A percentile compares a stretch with the other conserved stretches of the same genome.
Evolutionary conservation across 2,329 filamentous ascomycete genomes (phyloP).

Genomic region (Cytospora chrysosperma): DNA sequence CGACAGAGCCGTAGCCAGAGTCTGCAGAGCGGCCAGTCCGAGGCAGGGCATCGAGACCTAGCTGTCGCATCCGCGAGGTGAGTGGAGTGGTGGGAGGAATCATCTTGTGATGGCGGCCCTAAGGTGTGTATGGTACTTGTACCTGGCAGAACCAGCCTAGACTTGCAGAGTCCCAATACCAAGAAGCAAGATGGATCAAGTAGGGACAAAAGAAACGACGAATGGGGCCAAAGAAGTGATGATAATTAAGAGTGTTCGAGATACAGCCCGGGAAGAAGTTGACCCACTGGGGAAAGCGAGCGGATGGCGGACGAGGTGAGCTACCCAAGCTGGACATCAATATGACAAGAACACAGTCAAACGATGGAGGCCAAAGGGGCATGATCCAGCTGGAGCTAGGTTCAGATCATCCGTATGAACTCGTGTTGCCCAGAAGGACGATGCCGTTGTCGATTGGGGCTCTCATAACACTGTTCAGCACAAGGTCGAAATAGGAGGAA

Average conservation of each 20-base stretch:
- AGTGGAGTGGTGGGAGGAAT: slow-evolving; percentile 1
- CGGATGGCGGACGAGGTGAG: not conserved
- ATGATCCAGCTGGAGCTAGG: not conserved
- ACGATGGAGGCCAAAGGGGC: not conserved
- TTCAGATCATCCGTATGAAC: slow-evolving; percentile 6
- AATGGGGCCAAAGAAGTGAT: not conserved
- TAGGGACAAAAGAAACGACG: slow-evolving; percentile 4
- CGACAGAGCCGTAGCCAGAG: slow-evolving; percentile 25
- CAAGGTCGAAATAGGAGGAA: slow-evolving; percentile 12
- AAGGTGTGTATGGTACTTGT: not conserved
- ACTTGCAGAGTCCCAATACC: not conserved
- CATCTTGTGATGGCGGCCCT: slow-evolving; percentile 6
- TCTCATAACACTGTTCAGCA: slow-evolving; percentile 19
- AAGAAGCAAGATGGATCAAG: not conserved
- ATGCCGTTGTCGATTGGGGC: slow-evolving; percentile 10
- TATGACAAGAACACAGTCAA: not conserved
- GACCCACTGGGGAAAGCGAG: slow-evolving; percentile 3
- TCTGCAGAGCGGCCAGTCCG: slow-evolving; percentile 20
- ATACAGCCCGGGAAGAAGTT: not conserved
- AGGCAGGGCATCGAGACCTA: not conserved
- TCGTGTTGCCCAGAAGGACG: not conserved
- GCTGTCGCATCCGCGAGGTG: slow-evolving; percentile 8
- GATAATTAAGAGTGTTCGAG: not conserved
- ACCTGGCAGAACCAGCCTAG: not conserved
- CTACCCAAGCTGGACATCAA: not conserved